A percentile compares a stretch with the other conserved stretches of the same genome.
phyloP scores from a whole-genome alignment of 495 filamentous ascomycete genomes.

The Chaetomium tenue region DNA sequence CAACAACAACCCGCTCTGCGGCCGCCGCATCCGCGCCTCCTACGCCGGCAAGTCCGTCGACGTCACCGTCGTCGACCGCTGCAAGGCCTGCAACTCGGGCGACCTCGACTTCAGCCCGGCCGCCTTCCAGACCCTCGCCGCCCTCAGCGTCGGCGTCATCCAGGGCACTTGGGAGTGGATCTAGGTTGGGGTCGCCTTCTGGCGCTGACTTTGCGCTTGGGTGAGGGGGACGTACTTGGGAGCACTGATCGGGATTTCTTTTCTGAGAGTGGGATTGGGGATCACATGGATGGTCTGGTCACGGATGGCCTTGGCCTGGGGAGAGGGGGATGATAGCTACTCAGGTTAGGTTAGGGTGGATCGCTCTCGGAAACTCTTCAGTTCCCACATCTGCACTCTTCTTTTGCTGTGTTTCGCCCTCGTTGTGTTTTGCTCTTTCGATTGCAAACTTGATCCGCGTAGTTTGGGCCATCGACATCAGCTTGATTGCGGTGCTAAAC shows the following conservation, averaged over 20 bases:
- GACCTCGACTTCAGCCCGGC: conserved; percentile 26
- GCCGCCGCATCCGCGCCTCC: conserved; percentile 27
- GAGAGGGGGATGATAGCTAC: background rate
- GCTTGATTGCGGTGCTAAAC: no score
- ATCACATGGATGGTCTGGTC: background rate
- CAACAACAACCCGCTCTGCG: conserved; percentile 38
- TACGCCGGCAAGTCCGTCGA: conserved; percentile 32
- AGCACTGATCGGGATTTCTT: background rate
- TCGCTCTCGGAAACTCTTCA: background rate
- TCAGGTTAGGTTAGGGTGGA: background rate
- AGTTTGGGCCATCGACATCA: no score
- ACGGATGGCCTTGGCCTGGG: background rate
- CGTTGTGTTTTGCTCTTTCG: background rate
- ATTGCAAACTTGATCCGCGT: background rate
- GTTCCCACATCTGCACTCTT: background rate
- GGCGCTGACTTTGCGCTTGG: background rate
- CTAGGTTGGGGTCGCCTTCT: background rate
- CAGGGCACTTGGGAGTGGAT: conserved; percentile 40
- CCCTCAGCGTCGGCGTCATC: conserved; percentile 32
- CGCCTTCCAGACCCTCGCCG: conserved; percentile 25
- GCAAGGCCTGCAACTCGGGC: conserved; percentile 17
- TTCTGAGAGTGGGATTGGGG: no score
- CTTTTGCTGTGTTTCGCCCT: background rate
- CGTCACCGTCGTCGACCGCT: conserved; percentile 37
- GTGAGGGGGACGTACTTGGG: background rate